phyloP scores from a whole-genome alignment of 192 early-diverging fungal species.

The Podila minutissima region DNA sequence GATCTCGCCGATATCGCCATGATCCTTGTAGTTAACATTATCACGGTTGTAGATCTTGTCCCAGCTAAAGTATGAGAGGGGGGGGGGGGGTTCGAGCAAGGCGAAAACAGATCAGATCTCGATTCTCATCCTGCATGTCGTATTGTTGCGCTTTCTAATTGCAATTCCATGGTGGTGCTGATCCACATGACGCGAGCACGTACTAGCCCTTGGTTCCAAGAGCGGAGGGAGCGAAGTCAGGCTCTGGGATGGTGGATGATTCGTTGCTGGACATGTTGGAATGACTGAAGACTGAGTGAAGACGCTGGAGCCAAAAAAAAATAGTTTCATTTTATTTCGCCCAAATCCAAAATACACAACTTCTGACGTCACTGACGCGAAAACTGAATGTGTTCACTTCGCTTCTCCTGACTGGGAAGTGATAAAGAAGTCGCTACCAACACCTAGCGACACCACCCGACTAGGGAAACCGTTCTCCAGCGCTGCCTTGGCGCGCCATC shows the following conservation, averaged over 20 bases:
- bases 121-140: not conserved
- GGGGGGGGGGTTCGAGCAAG: no score
- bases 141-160: not conserved
- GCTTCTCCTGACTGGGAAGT: no score
- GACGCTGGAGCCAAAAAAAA: not conserved
- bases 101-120: not conserved
- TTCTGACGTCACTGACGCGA: not conserved
- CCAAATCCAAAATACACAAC: no score
- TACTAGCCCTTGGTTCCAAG: slow-evolving; percentile 74
- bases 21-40: slow-evolving; percentile 79
- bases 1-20: slow-evolving; percentile 91
- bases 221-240: slow-evolving; percentile 61
- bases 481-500: slow-evolving; percentile 46
- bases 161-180: not conserved
- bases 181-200: slow-evolving; percentile 4
- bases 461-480: slow-evolving; percentile 41
- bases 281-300: not conserved
- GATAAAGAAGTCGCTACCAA: slow-evolving; percentile 43
- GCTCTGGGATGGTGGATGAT: slow-evolving; percentile 23
- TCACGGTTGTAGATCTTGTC: slow-evolving; percentile 86
- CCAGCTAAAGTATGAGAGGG: slow-evolving; percentile 64
- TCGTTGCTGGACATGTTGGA: slow-evolving; percentile 7
- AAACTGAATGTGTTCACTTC: no score
- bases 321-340: no score
- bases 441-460: slow-evolving; percentile 24